phyloP scores from a whole-genome alignment of 345 rosid genomes.

The Boechera retrofracta region DNA sequence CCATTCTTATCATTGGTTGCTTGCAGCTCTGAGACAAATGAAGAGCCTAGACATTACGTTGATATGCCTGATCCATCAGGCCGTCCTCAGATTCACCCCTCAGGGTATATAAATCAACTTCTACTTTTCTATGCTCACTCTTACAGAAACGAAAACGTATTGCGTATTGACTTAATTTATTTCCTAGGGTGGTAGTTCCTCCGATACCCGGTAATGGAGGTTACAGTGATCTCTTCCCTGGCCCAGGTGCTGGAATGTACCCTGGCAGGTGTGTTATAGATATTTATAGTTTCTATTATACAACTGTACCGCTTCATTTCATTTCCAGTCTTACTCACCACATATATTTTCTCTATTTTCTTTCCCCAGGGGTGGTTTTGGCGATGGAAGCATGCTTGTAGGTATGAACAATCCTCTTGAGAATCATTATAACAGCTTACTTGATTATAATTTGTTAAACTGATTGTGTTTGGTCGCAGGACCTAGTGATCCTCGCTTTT shows the following conservation, averaged over 20 bases:
- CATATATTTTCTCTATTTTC: not conserved
- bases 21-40: slow-evolving; percentile 53
- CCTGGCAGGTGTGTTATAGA: slow-evolving; percentile 56
- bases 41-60: slow-evolving; percentile 40
- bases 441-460: slow-evolving; percentile 19
- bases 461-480: slow-evolving; percentile 57
- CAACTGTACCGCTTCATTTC: not conserved
- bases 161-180: slow-evolving; percentile 13
- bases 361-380: slow-evolving; percentile 61
- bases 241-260: slow-evolving; percentile 77
- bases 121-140: not conserved
- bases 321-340: slow-evolving; percentile 4
- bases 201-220: slow-evolving; percentile 45
- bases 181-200: slow-evolving; percentile 60
- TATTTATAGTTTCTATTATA: not conserved
- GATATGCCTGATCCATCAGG: slow-evolving; percentile 44
- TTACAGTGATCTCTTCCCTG: slow-evolving; percentile 67
- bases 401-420: slow-evolving; percentile 52
- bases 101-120: slow-evolving; percentile 54
- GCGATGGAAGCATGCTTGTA: slow-evolving; percentile 72
- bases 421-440: not conserved
- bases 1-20: slow-evolving; percentile 14
- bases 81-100: slow-evolving; percentile 57
- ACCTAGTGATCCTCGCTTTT: slow-evolving; percentile 73
- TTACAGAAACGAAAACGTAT: not conserved